Base-by-base conservation (phyloP, 2,329 filamentous ascomycete species). In the Aureobasidium musti region DNA sequence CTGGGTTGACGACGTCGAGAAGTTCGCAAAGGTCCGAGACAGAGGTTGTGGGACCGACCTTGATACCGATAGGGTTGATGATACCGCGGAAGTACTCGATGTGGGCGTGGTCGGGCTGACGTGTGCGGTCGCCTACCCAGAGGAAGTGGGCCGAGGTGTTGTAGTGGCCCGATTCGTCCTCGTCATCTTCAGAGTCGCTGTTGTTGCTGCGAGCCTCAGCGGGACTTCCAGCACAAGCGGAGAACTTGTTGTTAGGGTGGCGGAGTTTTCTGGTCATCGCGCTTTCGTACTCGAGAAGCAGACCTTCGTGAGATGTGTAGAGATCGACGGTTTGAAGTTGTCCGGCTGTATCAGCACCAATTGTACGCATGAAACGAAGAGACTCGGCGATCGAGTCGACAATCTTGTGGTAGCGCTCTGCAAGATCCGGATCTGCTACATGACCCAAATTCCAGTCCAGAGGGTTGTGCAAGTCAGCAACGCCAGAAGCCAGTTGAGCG, bases 31-130 rank as follows among this genome's bases (percentile, higher is more conserved):
- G 85, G 75, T 98, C 95, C 0, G 85, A 80, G 0, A 86, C 82
- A 2, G 88, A 86, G 74, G 96, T 97, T 5, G 88, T 90, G 10
- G 95, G 95, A 0, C 95, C 95, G 67, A 99, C 91, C 79, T 99
- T 99, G 79, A 99, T 89, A 69, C 95, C 95, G 72, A 99, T 91
- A 0, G 95, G 95, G 80, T 99, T 99, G 73, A 91, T 89, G 71
- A 99, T 90, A 67, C 95, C 95, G 53, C 95, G 90, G 85, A 98
- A 96, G 83, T 96, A 99, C 79, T 99, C 95, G 69, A 99, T 90
- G 78, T 99, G 95, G 0, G 90, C 94, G 72, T 94, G 91, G 75
- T 95, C 90, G 53, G 97, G 87, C 79, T 98, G 94, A 54, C 95
- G 87, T 1, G 95, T 99, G 70, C 95, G 91, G 78, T 99, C 95